These are phyloP conservation scores for Mimosa bimucronata DNA, from an alignment of 306 rosid species.

Conservation along the genomic window DNA sequence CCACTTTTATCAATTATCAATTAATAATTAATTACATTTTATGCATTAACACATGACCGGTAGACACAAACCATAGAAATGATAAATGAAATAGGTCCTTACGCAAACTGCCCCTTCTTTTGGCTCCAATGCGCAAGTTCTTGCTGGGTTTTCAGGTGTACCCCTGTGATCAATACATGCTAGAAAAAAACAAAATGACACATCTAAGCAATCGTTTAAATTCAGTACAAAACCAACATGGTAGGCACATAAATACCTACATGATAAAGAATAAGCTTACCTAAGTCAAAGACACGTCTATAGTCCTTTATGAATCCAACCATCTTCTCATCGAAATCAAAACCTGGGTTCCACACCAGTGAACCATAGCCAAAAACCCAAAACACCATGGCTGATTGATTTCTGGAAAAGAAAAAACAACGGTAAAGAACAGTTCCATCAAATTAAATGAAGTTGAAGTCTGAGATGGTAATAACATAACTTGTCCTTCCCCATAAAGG, in stretches of 20 bases:
- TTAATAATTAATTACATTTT: background rate
- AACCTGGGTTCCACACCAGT: constrained; percentile 96
- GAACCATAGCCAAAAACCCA: constrained; percentile 99
- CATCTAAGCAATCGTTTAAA: constrained; percentile 5
- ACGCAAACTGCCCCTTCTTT: constrained; percentile 86
- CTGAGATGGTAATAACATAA: background rate
- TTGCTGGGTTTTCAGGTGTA: constrained; percentile 89
- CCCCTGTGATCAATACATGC: constrained; percentile 97
- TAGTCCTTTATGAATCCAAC: constrained; percentile 85
- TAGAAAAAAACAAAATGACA: constrained; percentile 35
- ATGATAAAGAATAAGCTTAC: constrained; percentile 41
- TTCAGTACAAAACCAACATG: background rate
- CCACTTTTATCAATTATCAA: constrained; percentile 11
- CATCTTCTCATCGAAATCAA: constrained; percentile 77
- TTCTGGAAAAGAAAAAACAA: constrained; percentile 29
- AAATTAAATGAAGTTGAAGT: background rate
- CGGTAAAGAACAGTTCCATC: background rate
- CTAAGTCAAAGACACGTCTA: constrained; percentile 91
- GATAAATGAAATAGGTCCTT: constrained; percentile 35
- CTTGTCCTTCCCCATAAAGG: background rate
- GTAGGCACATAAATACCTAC: background rate
- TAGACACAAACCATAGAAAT: background rate
- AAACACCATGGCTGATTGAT: constrained; percentile 72
- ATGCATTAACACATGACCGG: background rate
- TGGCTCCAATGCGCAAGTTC: constrained; percentile 85